Conservation (phyloP, 2,329 filamentous ascomycete species). For the Pseudogymnoascus sp. region DNA sequence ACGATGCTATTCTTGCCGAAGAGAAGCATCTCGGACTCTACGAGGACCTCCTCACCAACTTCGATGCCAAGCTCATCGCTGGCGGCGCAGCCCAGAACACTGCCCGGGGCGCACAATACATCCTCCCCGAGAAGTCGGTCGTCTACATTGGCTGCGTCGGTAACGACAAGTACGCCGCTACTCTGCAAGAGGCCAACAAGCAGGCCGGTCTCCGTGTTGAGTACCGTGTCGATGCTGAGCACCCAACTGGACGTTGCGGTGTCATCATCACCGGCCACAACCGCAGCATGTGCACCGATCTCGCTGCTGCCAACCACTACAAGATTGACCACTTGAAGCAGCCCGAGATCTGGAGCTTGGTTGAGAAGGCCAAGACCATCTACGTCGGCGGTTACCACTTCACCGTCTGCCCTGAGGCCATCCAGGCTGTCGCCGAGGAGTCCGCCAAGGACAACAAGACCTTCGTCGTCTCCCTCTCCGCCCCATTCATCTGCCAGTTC, state of each 20-base stretch:
- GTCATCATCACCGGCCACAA: slow-evolving; percentile 96
- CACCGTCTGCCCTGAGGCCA: slow-evolving; percentile 87
- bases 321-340: slow-evolving; percentile 87
- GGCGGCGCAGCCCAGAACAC: slow-evolving; percentile 97
- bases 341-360: slow-evolving; percentile 84
- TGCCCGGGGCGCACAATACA: slow-evolving; percentile 91
- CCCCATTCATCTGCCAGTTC: slow-evolving; percentile 93
- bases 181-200: slow-evolving; percentile 76
- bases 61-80: slow-evolving; percentile 86
- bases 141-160: slow-evolving; percentile 92
- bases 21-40: slow-evolving; percentile 83
- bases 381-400: slow-evolving; percentile 97
- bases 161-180: slow-evolving; percentile 90
- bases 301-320: slow-evolving; percentile 95
- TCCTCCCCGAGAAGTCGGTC: slow-evolving; percentile 80
- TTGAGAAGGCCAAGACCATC: slow-evolving; percentile 78
- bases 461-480: slow-evolving; percentile 85
- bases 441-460: slow-evolving; percentile 83
- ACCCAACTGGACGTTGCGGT: slow-evolving; percentile 86
- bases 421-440: slow-evolving; percentile 83
- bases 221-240: slow-evolving; percentile 80
- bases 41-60: slow-evolving; percentile 88
- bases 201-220: slow-evolving; percentile 85
- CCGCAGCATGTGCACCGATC: slow-evolving; percentile 88
- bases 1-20: slow-evolving; percentile 95